Base-by-base conservation (phyloP, 1,139 yeast species). In the Debaryomycetaceae sp. region DNA sequence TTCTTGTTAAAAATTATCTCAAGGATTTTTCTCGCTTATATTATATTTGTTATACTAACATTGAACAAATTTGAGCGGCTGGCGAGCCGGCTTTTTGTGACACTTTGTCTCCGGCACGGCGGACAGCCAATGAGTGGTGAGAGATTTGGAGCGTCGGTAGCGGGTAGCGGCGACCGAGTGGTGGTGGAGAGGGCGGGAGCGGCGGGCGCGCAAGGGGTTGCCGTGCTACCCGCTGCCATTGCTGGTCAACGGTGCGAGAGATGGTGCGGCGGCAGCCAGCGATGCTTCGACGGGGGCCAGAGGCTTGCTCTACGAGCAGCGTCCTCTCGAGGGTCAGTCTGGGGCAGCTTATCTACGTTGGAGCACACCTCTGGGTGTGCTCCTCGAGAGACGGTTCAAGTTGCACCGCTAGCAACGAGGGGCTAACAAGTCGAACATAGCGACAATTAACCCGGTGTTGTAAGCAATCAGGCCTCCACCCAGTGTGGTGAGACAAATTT, bases 1-100 rank as follows among this genome's bases (percentile, higher is more conserved):
- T 17, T 39, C 27, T 6, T 13, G 23, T 34, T 34, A 27, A 27
- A 27, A 34, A 39, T 34, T 24, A 24, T 4, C 13, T 23, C 27
- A 37, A 37, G 42, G 35, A 39, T 22, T 20, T 13, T 34, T 31
- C 37, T 22, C 37, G 35, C 24, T 34, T 39, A 39, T 39, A 39
- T 39, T 36, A 39, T 39, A 33, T 39, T 39, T 39, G 31, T 27
- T 8, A 27, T 27, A 8, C 31, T 27, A 11, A 27, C 31, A 11
- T 27, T 31, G 33, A 39, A 39, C 23, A 20, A 39, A 23, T 20
- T 34, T 22, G 42, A 14, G 23, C 37, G 27, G 30, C 27, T 30
- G 31, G 8, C 13, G 23, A 13, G n/a, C 22, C 22, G 23, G 36
- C 8, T 34, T 34, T 34, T 34, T 34, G 36, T 34, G 36, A 8